Evolutionary conservation across 1,284 basidiomycete genomes (phyloP).

Genomic region (Phlebopus sp.): DNA sequence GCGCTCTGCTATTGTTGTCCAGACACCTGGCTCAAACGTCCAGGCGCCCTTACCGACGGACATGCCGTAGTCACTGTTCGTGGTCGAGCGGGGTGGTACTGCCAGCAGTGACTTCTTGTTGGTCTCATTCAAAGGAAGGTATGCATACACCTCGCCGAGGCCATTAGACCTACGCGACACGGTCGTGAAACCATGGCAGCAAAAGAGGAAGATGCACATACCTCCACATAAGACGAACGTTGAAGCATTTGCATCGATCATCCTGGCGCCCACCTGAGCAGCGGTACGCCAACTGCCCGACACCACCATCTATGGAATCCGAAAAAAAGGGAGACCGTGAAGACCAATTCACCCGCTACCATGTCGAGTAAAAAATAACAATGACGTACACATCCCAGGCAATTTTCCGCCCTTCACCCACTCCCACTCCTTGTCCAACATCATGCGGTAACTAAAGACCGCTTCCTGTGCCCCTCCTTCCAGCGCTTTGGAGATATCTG

Average conservation of each 20-base stretch:
- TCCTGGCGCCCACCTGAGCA: slow-evolving; percentile 60
- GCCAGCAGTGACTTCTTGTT: slow-evolving; percentile 43
- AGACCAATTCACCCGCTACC: neutral
- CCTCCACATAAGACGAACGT: slow-evolving; percentile 67
- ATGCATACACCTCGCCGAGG: slow-evolving; percentile 57
- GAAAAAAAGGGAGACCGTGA: no score
- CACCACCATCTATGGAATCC: slow-evolving; percentile 48
- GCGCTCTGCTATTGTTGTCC: slow-evolving; percentile 60
- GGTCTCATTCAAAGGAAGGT: slow-evolving; percentile 45
- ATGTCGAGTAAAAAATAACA: neutral
- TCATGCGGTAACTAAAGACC: slow-evolving; percentile 55
- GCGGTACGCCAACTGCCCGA: slow-evolving; percentile 52
- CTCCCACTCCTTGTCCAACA: slow-evolving; percentile 55
- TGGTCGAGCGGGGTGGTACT: slow-evolving; percentile 49
- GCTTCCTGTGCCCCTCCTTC: slow-evolving; percentile 43
- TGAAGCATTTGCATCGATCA: slow-evolving; percentile 56
- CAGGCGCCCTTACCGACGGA: slow-evolving; percentile 59
- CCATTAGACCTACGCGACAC: slow-evolving; percentile 36
- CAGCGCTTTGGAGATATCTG: slow-evolving; percentile 36
- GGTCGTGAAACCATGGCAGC: neutral
- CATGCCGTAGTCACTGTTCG: slow-evolving; percentile 56
- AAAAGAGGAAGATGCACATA: slow-evolving; percentile 21
- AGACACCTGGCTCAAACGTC: slow-evolving; percentile 42
- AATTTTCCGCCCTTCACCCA: slow-evolving; percentile 66
- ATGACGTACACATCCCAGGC: slow-evolving; percentile 59